phyloP scores from a whole-genome alignment of 139 green algal genomes.

The Gonium pectorale region DNA sequence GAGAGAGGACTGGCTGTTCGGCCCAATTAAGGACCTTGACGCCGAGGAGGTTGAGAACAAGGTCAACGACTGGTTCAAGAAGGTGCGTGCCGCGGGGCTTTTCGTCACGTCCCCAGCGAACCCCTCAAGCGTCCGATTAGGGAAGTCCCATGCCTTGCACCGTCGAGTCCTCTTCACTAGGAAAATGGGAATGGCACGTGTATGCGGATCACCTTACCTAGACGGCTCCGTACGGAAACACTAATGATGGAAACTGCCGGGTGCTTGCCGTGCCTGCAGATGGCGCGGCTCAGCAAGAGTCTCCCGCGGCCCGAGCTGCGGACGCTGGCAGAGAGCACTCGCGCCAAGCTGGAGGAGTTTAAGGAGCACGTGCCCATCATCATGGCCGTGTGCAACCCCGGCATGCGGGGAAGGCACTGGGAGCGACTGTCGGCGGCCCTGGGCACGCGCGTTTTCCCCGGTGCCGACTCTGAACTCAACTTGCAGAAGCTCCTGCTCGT shows the following conservation, averaged over 20 bases:
- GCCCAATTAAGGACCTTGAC: conserved; percentile 57
- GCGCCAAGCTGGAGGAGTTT: conserved; percentile 63
- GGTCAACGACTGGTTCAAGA: conserved; percentile 59
- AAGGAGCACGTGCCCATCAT: conserved; percentile 59
- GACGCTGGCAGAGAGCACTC: conserved; percentile 50
- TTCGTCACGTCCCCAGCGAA: neutral
- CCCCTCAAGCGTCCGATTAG: neutral
- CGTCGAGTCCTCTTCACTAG: too few species aligned
- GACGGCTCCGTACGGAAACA: too few species aligned
- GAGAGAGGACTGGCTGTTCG: conserved; percentile 66
- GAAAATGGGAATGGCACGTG: too few species aligned
- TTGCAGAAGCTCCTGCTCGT: conserved; percentile 39
- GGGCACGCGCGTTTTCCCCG: conserved; percentile 32
- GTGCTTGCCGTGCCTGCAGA: conserved; percentile 16
- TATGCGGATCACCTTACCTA: too few species aligned
- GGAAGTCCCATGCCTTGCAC: too few species aligned
- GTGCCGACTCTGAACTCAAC: conserved; percentile 44
- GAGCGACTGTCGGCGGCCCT: conserved; percentile 52
- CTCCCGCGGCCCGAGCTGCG: conserved; percentile 53
- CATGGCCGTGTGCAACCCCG: conserved; percentile 67
- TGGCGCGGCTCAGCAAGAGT: conserved; percentile 51
- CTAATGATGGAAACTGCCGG: neutral
- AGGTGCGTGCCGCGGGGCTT: conserved; percentile 21
- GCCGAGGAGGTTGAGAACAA: conserved; percentile 62
- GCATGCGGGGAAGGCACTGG: conserved; percentile 72